Evolutionary conservation across 1,284 basidiomycete genomes (phyloP), one percentile per base, ranked within the genome.

Genomic region (Papiliotrema laurentii): DNA sequence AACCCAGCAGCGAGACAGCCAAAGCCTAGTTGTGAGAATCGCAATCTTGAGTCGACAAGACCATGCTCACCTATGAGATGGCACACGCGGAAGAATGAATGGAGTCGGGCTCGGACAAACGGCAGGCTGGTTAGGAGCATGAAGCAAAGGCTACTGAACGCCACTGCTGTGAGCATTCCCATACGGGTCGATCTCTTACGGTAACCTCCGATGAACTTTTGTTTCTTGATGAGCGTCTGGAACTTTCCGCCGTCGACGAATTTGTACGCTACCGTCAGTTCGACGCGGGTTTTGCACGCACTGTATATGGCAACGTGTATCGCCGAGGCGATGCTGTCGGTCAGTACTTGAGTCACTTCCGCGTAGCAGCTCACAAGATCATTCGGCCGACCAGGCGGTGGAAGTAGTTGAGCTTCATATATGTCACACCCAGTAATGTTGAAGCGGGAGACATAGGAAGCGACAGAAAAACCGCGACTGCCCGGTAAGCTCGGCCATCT

Each of bases 111-210:
- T 18, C 41, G 9, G 41, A 43, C 27, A 5, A 31, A 5, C 5
- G 41, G 26, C 5, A 43, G 41, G 19, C 41, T 43, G 13, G 41
- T 43, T 6, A 43, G 41, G 5, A 43, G n/a, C 27, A 43, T 43
- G n/a, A 43, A 31, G 5, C 5, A 13, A 6, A 43, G 26, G 9
- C 11, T 14, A 5, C 7, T 5, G 5, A 11, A 30, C 5, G 41
- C 41, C 26, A 31, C 41, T 43, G 7, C 24, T 11, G 18, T 40
- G 25, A 31, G 26, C 41, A 31, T 14, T 9, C 10, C 11, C 21
- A 10, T 22, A 11, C 5, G 10, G 24, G 11, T 19, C 24, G 39
- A 24, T 24, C 14, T 11, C 41, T 31, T 22, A 43, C 41, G 5
- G 27, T 43, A 43, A 6, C 26, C 41, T 16, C 26, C 41, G 10